These are phyloP conservation scores for Schizochytrium sp. DNA, from an alignment of 108 stramenopile species.

Conservation along the genomic window DNA sequence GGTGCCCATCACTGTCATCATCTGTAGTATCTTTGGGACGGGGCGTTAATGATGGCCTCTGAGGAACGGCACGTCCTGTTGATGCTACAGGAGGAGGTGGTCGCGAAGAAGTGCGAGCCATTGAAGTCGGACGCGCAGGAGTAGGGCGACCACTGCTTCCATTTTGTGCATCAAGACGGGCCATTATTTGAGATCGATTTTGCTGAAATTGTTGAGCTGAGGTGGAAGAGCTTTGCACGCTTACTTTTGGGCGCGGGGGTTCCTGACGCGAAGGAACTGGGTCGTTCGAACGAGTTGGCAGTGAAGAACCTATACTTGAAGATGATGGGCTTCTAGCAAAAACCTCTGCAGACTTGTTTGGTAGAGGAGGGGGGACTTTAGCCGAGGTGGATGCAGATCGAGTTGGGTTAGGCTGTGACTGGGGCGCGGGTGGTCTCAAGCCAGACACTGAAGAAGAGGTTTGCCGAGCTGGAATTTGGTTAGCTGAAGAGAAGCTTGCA, in stretches of 20 bases:
- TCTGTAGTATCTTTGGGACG: neutral
- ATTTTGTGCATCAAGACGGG: neutral
- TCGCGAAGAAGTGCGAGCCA: neutral
- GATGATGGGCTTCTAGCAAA: neutral
- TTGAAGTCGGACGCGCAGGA: neutral
- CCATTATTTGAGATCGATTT: neutral
- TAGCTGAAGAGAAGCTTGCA: neutral
- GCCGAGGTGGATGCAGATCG: neutral
- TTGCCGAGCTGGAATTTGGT: neutral
- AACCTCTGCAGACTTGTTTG: neutral
- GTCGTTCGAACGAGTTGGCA: too few species aligned
- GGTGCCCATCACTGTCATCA: slow-evolving; percentile 25
- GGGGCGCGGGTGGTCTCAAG: neutral
- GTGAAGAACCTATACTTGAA: neutral
- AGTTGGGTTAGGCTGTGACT: neutral
- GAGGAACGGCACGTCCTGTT: neutral
- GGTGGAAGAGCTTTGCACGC: neutral
- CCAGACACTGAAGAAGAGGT: neutral
- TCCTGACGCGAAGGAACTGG: neutral
- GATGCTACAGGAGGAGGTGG: neutral
- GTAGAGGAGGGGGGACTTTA: neutral
- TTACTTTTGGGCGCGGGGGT: neutral
- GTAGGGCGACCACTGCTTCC: neutral
- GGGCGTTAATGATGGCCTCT: neutral
- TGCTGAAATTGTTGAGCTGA: neutral